phyloP scores from a whole-genome alignment of 345 rosid species.

The Eutrema heterophyllum region DNA sequence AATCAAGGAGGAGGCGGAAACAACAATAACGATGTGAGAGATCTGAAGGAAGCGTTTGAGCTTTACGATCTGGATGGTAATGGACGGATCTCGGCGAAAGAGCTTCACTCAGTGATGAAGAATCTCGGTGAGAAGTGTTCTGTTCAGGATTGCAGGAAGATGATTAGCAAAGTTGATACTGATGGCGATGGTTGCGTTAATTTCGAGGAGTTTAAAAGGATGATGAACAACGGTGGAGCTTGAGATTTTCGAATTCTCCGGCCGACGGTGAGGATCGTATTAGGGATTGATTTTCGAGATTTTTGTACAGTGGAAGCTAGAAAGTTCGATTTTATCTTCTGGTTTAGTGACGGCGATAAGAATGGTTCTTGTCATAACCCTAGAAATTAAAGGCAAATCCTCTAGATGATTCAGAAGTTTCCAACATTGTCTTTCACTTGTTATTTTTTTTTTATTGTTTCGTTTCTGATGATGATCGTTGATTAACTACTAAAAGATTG shows the following conservation, averaged over 20 bases:
- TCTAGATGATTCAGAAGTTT: conserved; percentile 1
- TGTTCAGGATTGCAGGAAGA: conserved; percentile 60
- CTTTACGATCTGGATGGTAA: conserved; percentile 76
- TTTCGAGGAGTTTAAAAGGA: conserved; percentile 88
- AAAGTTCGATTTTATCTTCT: background rate
- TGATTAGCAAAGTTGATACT: conserved; percentile 79
- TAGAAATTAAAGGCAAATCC: background rate
- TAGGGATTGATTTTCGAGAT: background rate
- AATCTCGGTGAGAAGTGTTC: conserved; percentile 72
- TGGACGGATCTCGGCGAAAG: conserved; percentile 70
- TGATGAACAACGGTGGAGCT: conserved; percentile 49
- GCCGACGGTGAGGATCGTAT: background rate
- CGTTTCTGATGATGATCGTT: background rate
- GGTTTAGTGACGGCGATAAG: conserved; percentile 1
- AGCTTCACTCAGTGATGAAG: conserved; percentile 75
- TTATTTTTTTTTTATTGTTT: no score
- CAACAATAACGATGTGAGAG: conserved; percentile 22
- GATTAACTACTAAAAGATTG: background rate
- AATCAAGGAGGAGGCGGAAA: background rate
- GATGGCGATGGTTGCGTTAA: conserved; percentile 95
- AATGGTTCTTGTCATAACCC: background rate
- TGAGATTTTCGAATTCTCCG: background rate
- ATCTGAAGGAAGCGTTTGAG: conserved; percentile 81
- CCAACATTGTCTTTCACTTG: background rate
- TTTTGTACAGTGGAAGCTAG: background rate